Evolutionary conservation across 176 grass and related monocot genomes (phyloP).

Genomic region (Panicum miliaceum): DNA sequence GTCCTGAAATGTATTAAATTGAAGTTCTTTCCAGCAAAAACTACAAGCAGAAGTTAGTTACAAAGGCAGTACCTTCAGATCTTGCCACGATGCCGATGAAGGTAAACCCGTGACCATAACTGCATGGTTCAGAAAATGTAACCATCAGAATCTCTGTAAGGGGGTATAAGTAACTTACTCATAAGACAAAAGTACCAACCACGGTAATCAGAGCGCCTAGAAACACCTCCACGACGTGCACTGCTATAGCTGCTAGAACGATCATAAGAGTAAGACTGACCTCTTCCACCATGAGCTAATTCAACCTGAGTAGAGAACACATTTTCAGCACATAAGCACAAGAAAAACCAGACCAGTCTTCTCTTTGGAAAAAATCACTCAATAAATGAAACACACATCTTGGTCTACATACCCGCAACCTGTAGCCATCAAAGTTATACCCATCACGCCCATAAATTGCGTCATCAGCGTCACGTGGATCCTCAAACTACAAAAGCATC

Average conservation of each 20-base stretch:
- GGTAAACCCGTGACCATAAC: conserved; percentile 90
- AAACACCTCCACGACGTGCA: conserved; percentile 62
- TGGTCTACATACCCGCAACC: conserved; percentile 63
- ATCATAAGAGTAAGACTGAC: conserved; percentile 78
- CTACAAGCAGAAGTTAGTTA: background rate
- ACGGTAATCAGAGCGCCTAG: conserved; percentile 78
- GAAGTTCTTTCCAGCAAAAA: conserved; percentile 3
- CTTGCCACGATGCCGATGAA: conserved; percentile 96
- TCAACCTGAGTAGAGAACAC: conserved; percentile 69
- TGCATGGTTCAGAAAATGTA: conserved; percentile 45
- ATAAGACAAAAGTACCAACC: conserved; percentile 50
- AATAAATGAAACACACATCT: background rate
- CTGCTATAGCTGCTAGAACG: conserved; percentile 74
- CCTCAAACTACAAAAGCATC: conserved; percentile 71
- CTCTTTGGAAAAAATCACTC: conserved; percentile 11
- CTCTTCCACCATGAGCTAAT: conserved; percentile 89
- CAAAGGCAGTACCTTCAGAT: conserved; percentile 72
- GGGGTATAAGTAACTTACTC: background rate
- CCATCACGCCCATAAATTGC: conserved; percentile 89
- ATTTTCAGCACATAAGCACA: background rate
- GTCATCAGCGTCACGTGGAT: conserved; percentile 88
- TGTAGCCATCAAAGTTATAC: conserved; percentile 90
- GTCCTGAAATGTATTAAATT: conserved; percentile 55
- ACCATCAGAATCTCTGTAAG: conserved; percentile 5
- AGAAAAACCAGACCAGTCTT: background rate